Conservation (phyloP, 768 basidiomycete genomes). For the Dioszegia hungarica region DNA sequence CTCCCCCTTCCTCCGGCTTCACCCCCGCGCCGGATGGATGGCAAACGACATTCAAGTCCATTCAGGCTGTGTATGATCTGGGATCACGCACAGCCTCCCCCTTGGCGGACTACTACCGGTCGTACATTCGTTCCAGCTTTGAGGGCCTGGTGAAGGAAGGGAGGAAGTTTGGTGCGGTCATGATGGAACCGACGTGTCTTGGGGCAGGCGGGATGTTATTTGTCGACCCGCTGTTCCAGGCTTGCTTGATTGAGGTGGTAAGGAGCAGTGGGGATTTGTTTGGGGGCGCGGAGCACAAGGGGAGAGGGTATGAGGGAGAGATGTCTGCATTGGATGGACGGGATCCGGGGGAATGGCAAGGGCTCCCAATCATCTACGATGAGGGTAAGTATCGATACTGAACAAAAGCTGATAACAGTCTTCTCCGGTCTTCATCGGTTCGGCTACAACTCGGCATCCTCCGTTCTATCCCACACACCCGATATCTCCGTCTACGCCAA, state of each 20-base stretch:
- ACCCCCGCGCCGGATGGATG: slow-evolving; percentile 18
- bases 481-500: slow-evolving; percentile 92
- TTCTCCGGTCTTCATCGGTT: slow-evolving; percentile 89
- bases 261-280: slow-evolving; percentile 54
- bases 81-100: slow-evolving; percentile 57
- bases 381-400: slow-evolving; percentile 53
- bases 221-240: slow-evolving; percentile 93
- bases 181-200: slow-evolving; percentile 87
- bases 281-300: slow-evolving; percentile 19
- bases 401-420: slow-evolving; percentile 51
- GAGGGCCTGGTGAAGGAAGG: slow-evolving; percentile 50
- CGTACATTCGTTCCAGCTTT: slow-evolving; percentile 58
- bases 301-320: slow-evolving; percentile 16
- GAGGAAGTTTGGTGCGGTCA: slow-evolving; percentile 58
- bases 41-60: slow-evolving; percentile 50
- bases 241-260: slow-evolving; percentile 74
- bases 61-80: slow-evolving; percentile 68
- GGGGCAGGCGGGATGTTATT: slow-evolving; percentile 97
- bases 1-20: slow-evolving; percentile 15
- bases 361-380: slow-evolving; percentile 87
- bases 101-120: slow-evolving; percentile 63
- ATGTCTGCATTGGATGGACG: slow-evolving; percentile 2
- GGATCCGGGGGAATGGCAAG: slow-evolving; percentile 54
- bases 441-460: slow-evolving; percentile 61
- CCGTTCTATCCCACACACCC: slow-evolving; percentile 64